Conservation (phyloP, 768 basidiomycete genomes). For the Crucibulum laeve region DNA sequence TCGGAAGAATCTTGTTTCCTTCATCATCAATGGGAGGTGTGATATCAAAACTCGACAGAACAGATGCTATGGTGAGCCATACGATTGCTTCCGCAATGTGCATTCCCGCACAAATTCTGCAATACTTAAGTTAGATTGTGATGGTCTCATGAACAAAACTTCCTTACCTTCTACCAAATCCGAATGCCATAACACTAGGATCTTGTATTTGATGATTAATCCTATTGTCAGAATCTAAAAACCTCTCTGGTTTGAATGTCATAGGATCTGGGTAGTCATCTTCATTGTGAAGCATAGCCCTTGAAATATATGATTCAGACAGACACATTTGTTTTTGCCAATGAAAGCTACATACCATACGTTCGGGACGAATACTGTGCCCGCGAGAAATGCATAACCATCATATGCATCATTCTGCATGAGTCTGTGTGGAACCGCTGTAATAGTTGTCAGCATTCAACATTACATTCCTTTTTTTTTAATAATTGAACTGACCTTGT, state of each 20-base stretch:
- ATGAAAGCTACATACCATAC: slow-evolving; percentile 18
- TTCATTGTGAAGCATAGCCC: slow-evolving; percentile 38
- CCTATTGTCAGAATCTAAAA: slow-evolving; percentile 15
- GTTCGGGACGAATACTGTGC: slow-evolving; percentile 26
- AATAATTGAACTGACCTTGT: background rate
- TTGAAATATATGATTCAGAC: slow-evolving; percentile 7
- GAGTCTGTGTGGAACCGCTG: slow-evolving; percentile 23
- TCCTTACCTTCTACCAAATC: slow-evolving; percentile 21
- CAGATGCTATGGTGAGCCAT: background rate
- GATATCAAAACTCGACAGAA: slow-evolving; percentile 1
- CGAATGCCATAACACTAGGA: slow-evolving; percentile 15
- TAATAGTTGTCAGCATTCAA: background rate
- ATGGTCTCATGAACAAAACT: background rate
- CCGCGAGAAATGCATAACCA: slow-evolving; percentile 25
- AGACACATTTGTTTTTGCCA: background rate
- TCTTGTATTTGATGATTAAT: slow-evolving; percentile 11
- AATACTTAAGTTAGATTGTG: slow-evolving; percentile 10
- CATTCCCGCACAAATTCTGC: slow-evolving; percentile 1
- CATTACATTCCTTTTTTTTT: background rate
- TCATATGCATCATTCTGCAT: slow-evolving; percentile 24
- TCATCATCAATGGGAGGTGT: too few species aligned
- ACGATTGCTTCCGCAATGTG: slow-evolving; percentile 1
- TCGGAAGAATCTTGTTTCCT: too few species aligned
- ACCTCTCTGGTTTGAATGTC: slow-evolving; percentile 37
- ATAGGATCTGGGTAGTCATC: slow-evolving; percentile 33